phyloP scores from a whole-genome alignment of 352 stramenopile species.

The Globisporangium radiosum region DNA sequence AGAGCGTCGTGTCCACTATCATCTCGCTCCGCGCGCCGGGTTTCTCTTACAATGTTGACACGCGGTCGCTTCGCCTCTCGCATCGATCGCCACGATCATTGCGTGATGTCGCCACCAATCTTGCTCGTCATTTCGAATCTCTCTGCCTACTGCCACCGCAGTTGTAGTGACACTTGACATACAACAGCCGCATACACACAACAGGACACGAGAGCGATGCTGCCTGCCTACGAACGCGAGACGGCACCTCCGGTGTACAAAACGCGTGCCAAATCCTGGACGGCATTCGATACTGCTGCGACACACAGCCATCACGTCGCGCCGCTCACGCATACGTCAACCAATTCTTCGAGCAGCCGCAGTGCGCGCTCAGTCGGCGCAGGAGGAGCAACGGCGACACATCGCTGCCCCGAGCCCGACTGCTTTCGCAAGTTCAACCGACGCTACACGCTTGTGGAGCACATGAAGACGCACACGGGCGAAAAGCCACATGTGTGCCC shows the following conservation, averaged over 20 bases:
- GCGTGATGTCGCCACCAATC: too few relatives aligned
- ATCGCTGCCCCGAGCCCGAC: neutral
- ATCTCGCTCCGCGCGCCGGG: too few relatives aligned
- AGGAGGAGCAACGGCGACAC: too few relatives aligned
- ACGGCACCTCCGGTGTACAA: neutral
- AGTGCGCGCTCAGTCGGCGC: constrained; percentile 12
- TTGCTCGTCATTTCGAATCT: too few relatives aligned
- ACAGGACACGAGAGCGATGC: neutral
- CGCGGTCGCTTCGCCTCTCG: too few relatives aligned
- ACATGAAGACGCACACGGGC: constrained; percentile 50
- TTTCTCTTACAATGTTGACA: too few relatives aligned
- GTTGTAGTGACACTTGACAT: too few relatives aligned
- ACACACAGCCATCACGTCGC: neutral
- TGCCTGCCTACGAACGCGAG: neutral
- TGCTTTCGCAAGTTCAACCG: constrained; percentile 29
- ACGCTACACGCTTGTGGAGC: constrained; percentile 43
- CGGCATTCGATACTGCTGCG: neutral
- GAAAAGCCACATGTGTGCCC: constrained; percentile 46
- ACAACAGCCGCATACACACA: neutral
- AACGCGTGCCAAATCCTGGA: neutral
- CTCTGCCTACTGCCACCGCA: too few relatives aligned
- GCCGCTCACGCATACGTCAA: neutral
- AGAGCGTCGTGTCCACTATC: too few relatives aligned
- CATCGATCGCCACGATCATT: too few relatives aligned
- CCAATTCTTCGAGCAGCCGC: constrained; percentile 26